These are phyloP conservation scores for Talaromyces sp. DNA, from an alignment of 2,329 filamentous ascomycete species.

Conservation along the genomic window DNA sequence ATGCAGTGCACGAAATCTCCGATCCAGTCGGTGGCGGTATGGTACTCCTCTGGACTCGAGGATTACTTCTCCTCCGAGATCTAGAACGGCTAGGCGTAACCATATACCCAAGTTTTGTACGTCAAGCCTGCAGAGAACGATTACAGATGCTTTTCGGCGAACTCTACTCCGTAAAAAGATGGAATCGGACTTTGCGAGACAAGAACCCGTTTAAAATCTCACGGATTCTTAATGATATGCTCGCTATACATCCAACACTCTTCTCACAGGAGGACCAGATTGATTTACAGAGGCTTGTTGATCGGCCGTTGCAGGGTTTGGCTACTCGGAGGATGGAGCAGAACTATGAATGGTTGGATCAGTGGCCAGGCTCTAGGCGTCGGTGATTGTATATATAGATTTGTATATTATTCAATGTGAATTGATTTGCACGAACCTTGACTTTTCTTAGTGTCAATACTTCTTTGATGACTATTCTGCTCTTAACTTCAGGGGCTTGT, in stretches of 20 bases:
- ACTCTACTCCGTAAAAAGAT: constrained; percentile 28
- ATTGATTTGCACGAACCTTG: neutral
- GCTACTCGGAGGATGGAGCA: constrained; percentile 5
- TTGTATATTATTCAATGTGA: neutral
- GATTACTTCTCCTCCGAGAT: constrained; percentile 38
- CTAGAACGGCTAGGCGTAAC: constrained; percentile 36
- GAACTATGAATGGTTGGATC: constrained; percentile 13
- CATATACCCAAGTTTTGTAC: constrained; percentile 30
- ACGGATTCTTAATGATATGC: constrained; percentile 32
- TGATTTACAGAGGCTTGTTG: constrained; percentile 19
- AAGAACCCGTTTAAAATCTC: constrained; percentile 34
- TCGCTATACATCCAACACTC: constrained; percentile 33
- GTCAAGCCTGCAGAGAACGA: constrained; percentile 34
- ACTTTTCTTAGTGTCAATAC: too few species aligned
- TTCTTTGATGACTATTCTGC: too few species aligned
- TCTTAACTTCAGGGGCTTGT: too few species aligned
- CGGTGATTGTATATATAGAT: constrained; percentile 1
- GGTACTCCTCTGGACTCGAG: constrained; percentile 40
- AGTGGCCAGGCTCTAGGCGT: constrained; percentile 4
- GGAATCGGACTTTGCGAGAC: constrained; percentile 36
- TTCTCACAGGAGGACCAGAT: constrained; percentile 26
- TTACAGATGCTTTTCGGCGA: constrained; percentile 38
- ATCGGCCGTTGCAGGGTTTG: constrained; percentile 9
- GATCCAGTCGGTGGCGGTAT: constrained; percentile 22
- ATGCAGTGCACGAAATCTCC: constrained; percentile 20